Evolutionary conservation across 371 early-diverging fungal genomes (phyloP).

Genomic region (Mortierella sp.): DNA sequence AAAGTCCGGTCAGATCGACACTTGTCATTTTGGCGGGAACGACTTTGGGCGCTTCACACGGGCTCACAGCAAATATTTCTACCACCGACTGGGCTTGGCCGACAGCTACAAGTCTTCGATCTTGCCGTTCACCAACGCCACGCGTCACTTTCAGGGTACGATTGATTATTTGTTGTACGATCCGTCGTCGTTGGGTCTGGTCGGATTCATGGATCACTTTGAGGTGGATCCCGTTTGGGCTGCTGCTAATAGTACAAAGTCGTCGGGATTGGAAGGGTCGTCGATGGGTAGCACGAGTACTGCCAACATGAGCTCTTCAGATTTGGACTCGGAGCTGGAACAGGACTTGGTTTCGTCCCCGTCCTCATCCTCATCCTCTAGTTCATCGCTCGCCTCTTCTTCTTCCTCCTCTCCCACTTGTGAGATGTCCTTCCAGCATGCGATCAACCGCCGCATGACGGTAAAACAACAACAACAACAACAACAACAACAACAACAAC

Average conservation of each 20-base stretch:
- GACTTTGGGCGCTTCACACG: constrained; percentile 89
- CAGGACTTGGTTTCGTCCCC: constrained; percentile 23
- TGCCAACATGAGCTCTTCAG: constrained; percentile 30
- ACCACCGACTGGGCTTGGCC: constrained; percentile 80
- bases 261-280: not conserved
- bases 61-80: constrained; percentile 69
- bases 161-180: constrained; percentile 97
- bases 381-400: not conserved
- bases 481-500: no score
- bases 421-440: not conserved
- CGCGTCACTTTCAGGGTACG: constrained; percentile 90
- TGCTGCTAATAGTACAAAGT: not conserved
- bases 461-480: not conserved
- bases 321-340: constrained; percentile 37
- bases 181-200: constrained; percentile 38
- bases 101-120: constrained; percentile 79
- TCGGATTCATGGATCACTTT: constrained; percentile 55
- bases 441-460: not conserved
- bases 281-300: not conserved
- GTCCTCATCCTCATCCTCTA: not conserved
- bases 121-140: constrained; percentile 94
- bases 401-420: not conserved
- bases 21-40: constrained; percentile 83
- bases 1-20: constrained; percentile 68
- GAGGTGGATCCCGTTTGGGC: constrained; percentile 20